Evolutionary conservation across 352 stramenopile genomes (phyloP), one percentile per base, ranked within the genome.

Genomic region (Phytophthora fragariaefolia): DNA sequence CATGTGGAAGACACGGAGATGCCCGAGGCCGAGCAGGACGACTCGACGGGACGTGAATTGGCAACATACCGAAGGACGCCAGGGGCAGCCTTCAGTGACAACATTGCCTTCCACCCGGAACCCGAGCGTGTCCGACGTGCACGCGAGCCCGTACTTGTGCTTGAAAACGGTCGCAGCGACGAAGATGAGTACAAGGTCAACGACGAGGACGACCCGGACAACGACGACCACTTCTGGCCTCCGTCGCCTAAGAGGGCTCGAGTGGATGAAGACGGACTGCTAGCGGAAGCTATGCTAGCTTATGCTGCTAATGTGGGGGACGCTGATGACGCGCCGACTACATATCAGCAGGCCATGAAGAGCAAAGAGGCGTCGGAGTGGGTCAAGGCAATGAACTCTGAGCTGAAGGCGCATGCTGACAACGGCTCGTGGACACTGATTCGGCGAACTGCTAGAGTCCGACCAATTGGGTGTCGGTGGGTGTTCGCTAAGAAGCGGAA

Each of bases 361-460:
- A 55, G 51, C 15, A 22, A 57, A 9, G 12, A 56, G 10, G 6
- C 28, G 32, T 45, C 26, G n/a, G 18, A 61, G 9, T 49, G 49
- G 49, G 12, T 49, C 4, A 50, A 66, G 30, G 49, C 58, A 4
- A 55, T 59, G 27, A 54, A 57, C 15, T 12, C 51, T 1, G 60
- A 68, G 32, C 12, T 68, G 7, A 51, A 53, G 20, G 42, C 43
- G 0, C 51, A 68, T 10, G 22, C 4, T 3, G 30, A n/a, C 15
- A 68, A 61, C 34, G 51, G 32, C 0, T 52, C 51, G 22, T 61
- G 42, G 28, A 57, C 43, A 18, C 17, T 57, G 13, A 30, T 67
- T 45, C 36, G 36, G 6, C 15, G 36, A 1, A 45, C 36, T 0
- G 0, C 36, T 10, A 17, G 15, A 0, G 12, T 4, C 36, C 36